phyloP scores from a whole-genome alignment of 164 flowering plant species.

The Santalum album region DNA sequence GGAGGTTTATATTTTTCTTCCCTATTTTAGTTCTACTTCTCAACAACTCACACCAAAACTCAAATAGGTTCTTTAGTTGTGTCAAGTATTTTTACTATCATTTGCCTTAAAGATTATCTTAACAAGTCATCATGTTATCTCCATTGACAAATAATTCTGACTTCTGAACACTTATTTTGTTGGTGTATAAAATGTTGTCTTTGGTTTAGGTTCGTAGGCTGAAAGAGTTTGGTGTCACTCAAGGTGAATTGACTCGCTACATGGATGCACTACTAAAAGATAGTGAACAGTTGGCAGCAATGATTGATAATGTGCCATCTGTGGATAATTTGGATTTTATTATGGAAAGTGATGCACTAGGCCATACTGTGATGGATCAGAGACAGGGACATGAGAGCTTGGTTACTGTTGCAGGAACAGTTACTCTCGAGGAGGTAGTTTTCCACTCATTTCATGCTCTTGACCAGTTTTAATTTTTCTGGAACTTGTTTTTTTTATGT shows the following conservation, averaged over 20 bases:
- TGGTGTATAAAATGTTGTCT: background rate
- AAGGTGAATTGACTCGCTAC: conserved; percentile 94
- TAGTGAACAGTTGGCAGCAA: conserved; percentile 96
- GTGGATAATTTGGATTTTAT: conserved; percentile 95
- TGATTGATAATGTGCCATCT: conserved; percentile 95
- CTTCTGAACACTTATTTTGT: background rate
- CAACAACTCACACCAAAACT: background rate
- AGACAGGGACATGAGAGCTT: conserved; percentile 88
- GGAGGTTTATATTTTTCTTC: conserved; percentile 52
- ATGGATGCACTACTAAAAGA: conserved; percentile 94
- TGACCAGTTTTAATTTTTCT: background rate
- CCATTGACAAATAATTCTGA: too few species aligned
- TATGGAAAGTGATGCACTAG: conserved; percentile 97
- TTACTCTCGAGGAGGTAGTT: conserved; percentile 88
- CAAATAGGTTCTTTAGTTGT: too few species aligned
- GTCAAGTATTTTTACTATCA: too few species aligned
- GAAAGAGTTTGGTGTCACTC: conserved; percentile 95
- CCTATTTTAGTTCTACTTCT: background rate
- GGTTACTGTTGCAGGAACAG: conserved; percentile 85
- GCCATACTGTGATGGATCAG: conserved; percentile 99
- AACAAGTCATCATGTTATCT: too few species aligned
- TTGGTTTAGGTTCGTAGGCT: conserved; percentile 80
- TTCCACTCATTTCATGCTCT: background rate
- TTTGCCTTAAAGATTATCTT: too few species aligned
- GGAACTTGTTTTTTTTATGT: background rate